Conservation (phyloP, 495 filamentous ascomycete species). For the Aspergillus coremiiformis region DNA sequence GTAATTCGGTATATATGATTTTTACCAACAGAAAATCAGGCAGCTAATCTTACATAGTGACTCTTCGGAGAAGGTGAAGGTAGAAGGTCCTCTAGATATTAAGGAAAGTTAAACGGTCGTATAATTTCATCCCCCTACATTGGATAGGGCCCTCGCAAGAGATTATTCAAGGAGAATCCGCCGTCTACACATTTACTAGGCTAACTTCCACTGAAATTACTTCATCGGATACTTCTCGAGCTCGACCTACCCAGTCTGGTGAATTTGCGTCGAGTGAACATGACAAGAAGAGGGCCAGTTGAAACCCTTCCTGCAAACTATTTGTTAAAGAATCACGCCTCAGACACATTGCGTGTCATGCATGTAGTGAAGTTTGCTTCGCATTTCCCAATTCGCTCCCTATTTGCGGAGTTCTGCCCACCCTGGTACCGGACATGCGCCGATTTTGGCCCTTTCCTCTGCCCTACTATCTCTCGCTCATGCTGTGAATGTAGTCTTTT, state of each 20-base stretch:
- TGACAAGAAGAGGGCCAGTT: neutral
- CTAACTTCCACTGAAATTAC: constrained; percentile 3
- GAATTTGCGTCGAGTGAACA: constrained; percentile 5
- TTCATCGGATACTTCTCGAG: constrained; percentile 6
- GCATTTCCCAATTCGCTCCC: constrained; percentile 1
- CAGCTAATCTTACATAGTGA: no score
- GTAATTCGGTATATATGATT: no score
- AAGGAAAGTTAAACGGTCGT: no score
- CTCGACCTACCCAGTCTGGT: constrained; percentile 5
- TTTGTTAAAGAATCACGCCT: constrained; percentile 5
- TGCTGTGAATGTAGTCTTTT: constrained; percentile 7
- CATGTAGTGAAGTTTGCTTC: neutral
- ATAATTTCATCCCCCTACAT: no score
- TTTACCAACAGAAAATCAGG: no score
- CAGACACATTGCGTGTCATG: constrained; percentile 6
- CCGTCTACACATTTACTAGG: neutral
- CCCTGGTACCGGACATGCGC: constrained; percentile 8
- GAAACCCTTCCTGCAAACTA: constrained; percentile 8
- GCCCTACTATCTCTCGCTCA: constrained; percentile 4
- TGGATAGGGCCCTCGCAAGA: constrained; percentile 4
- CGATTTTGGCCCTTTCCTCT: constrained; percentile 11
- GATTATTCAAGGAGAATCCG: neutral
- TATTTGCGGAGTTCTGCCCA: constrained; percentile 8
- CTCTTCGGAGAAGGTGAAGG: no score
- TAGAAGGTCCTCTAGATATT: no score